phyloP scores from a whole-genome alignment of 805 yeast species.

The Saccharomyces eubayanus region DNA sequence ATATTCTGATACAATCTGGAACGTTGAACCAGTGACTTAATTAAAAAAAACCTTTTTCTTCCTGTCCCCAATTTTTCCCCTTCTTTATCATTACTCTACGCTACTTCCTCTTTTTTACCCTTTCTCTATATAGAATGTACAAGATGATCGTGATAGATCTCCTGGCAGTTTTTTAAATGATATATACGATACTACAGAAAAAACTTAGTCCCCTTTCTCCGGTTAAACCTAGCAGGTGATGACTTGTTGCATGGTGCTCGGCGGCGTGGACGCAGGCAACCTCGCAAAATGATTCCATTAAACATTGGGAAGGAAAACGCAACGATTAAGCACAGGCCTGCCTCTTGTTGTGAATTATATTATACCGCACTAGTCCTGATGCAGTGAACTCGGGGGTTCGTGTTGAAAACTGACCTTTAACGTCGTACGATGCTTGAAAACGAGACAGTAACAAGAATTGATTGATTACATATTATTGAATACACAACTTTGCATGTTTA shows the following conservation, averaged over 20 bases:
- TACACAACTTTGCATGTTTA: not conserved
- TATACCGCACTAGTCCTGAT: not conserved
- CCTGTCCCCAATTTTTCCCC: not conserved
- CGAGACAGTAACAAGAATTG: not conserved
- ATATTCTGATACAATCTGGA: constrained; percentile 89
- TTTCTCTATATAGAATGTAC: not conserved
- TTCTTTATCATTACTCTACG: not conserved
- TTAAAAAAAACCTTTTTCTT: not conserved
- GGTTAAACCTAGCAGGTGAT: no score
- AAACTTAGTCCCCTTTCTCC: not conserved
- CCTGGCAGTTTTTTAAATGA: not conserved
- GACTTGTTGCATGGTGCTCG: no score
- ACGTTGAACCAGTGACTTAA: constrained; percentile 57
- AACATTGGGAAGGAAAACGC: no score
- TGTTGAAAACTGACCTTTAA: not conserved
- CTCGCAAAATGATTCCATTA: no score
- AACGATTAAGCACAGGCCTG: no score
- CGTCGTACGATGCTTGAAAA: not conserved
- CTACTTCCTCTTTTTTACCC: not conserved
- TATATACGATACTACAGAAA: not conserved
- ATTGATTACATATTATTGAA: not conserved
- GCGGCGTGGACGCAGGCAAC: no score
- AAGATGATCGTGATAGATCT: not conserved
- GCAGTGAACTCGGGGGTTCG: not conserved
- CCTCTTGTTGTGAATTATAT: no score